phyloP scores from a whole-genome alignment of 2,329 filamentous ascomycete species.

The Teratosphaeria gauchensis region DNA sequence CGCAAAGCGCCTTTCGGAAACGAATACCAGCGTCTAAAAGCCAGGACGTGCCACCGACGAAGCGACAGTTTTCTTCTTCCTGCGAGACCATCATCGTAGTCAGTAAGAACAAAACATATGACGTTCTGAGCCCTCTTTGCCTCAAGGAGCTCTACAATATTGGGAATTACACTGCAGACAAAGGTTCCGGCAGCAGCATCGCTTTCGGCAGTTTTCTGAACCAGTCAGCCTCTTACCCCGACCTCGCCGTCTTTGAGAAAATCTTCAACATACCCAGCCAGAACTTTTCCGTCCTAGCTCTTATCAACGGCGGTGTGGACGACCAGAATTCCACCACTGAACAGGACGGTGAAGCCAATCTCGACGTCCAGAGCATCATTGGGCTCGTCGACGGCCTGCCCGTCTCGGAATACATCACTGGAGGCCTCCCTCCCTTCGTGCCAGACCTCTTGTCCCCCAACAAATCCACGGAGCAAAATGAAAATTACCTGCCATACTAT shows the following conservation, averaged over 20 bases:
- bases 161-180: slow-evolving; percentile 34
- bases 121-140: slow-evolving; percentile 37
- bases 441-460: slow-evolving; percentile 32
- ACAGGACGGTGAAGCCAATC: slow-evolving; percentile 44
- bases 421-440: slow-evolving; percentile 43
- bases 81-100: slow-evolving; percentile 6
- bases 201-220: slow-evolving; percentile 46
- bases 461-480: slow-evolving; percentile 45
- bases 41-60: slow-evolving; percentile 1
- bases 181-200: slow-evolving; percentile 38
- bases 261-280: slow-evolving; percentile 34
- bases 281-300: slow-evolving; percentile 31
- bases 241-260: slow-evolving; percentile 34
- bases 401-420: slow-evolving; percentile 49
- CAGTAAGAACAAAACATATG: slow-evolving; percentile 1
- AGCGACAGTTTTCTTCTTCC: slow-evolving; percentile 2
- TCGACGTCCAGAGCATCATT: slow-evolving; percentile 54
- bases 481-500: slow-evolving; percentile 56
- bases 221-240: slow-evolving; percentile 39
- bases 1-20: slow-evolving; percentile 1
- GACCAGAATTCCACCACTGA: slow-evolving; percentile 10
- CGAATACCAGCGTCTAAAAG: background rate
- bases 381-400: slow-evolving; percentile 45
- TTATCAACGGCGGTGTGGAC: slow-evolving; percentile 12
- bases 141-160: slow-evolving; percentile 42